phyloP scores from a whole-genome alignment of 148 eudicot genomes.

The Drosera capensis region DNA sequence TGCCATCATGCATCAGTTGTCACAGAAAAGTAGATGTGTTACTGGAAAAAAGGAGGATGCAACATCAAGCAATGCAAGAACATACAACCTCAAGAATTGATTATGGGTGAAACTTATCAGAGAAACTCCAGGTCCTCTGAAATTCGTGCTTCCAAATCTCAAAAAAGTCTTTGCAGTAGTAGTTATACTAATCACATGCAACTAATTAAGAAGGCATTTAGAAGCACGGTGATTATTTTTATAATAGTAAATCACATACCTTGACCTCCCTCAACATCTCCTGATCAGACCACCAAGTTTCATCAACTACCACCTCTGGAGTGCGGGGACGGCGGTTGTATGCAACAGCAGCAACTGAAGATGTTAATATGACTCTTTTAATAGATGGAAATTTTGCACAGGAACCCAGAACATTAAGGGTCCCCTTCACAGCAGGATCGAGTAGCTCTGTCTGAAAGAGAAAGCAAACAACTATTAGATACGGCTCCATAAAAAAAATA shows the following conservation, averaged over 20 bases:
- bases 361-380: constrained; percentile 38
- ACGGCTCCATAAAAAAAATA: no score
- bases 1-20: not conserved
- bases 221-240: not conserved
- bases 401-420: constrained; percentile 37
- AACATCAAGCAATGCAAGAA: no score
- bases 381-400: constrained; percentile 30
- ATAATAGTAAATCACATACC: constrained; percentile 10
- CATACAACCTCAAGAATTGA: no score
- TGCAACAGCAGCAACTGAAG: constrained; percentile 37
- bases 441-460: constrained; percentile 26
- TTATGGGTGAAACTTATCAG: no score
- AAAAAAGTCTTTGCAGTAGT: no score
- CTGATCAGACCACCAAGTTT: constrained; percentile 34
- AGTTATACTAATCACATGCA: not conserved
- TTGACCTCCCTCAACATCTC: constrained; percentile 20
- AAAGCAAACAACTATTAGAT: no score
- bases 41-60: no score
- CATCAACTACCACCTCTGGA: constrained; percentile 34
- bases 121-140: no score
- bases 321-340: constrained; percentile 16
- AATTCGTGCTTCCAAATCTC: no score
- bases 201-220: not conserved
- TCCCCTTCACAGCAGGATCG: constrained; percentile 55
- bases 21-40: not conserved